phyloP scores from a whole-genome alignment of 257 asterid genomes.

The Echites panduratus region DNA sequence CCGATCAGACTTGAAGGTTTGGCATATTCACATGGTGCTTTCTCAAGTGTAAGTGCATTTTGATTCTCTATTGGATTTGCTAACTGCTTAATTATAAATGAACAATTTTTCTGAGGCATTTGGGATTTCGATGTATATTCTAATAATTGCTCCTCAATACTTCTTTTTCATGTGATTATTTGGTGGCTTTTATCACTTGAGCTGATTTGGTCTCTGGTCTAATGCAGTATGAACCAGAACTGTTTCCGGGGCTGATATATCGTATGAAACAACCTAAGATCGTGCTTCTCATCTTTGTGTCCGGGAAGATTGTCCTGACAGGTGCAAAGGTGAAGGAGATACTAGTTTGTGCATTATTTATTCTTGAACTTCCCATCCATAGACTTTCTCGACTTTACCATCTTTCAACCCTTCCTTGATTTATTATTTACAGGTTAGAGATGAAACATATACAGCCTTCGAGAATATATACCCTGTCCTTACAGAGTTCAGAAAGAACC shows the following conservation, averaged over 20 bases:
- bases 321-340: slow-evolving; percentile 23
- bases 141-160: not conserved
- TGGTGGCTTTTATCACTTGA: not conserved
- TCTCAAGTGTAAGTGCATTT: slow-evolving; percentile 29
- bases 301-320: slow-evolving; percentile 24
- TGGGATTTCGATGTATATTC: not conserved
- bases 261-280: slow-evolving; percentile 26
- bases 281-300: slow-evolving; percentile 24
- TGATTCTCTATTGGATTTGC: not conserved
- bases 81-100: not conserved
- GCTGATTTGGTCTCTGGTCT: not conserved
- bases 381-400: not conserved
- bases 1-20: slow-evolving; percentile 36
- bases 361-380: not conserved
- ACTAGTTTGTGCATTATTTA: not conserved
- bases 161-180: not conserved
- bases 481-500: slow-evolving; percentile 8
- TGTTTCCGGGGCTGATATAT: slow-evolving; percentile 23
- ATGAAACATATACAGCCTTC: slow-evolving; percentile 10
- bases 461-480: slow-evolving; percentile 13
- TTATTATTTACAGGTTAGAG: slow-evolving; percentile 7
- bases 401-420: not conserved
- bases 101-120: not conserved
- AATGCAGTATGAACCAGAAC: slow-evolving; percentile 26
- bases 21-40: slow-evolving; percentile 30